phyloP scores from a whole-genome alignment of 345 rosid genomes.

The Salix koriyanagi region DNA sequence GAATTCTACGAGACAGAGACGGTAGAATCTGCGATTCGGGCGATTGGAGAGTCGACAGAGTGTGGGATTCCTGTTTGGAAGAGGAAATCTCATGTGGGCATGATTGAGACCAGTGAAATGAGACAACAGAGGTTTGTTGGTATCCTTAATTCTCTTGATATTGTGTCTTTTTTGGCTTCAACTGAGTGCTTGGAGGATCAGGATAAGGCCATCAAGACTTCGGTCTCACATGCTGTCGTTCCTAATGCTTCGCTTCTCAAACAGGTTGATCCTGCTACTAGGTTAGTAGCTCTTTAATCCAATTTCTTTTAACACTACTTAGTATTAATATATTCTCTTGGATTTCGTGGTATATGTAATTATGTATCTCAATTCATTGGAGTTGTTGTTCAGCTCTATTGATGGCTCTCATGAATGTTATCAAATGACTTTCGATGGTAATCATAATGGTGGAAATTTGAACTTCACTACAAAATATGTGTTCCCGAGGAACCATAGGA shows the following conservation, averaged over 20 bases:
- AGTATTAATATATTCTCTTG: not conserved
- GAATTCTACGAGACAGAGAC: slow-evolving; percentile 85
- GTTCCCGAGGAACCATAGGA: not conserved
- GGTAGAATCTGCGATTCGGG: slow-evolving; percentile 72
- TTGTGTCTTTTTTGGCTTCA: slow-evolving; percentile 69
- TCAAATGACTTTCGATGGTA: too few species aligned
- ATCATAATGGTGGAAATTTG: too few species aligned
- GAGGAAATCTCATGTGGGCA: slow-evolving; percentile 49
- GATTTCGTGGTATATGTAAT: not conserved
- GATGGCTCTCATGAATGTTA: too few species aligned
- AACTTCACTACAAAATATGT: not conserved
- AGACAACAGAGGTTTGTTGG: slow-evolving; percentile 88
- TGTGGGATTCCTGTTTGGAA: slow-evolving; percentile 94
- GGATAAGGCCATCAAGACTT: slow-evolving; percentile 70
- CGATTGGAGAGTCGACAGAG: slow-evolving; percentile 83
- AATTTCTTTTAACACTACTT: not conserved
- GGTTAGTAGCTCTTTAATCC: slow-evolving; percentile 39
- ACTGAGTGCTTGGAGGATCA: slow-evolving; percentile 75
- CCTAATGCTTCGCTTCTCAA: slow-evolving; percentile 58
- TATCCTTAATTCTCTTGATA: slow-evolving; percentile 78
- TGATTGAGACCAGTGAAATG: slow-evolving; percentile 58
- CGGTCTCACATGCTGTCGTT: slow-evolving; percentile 67
- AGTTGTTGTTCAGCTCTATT: not conserved
- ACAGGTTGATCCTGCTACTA: slow-evolving; percentile 91
- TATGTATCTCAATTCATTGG: not conserved